Evolutionary conservation across 2,329 filamentous ascomycete species (phyloP), one percentile per base, ranked within the genome.

Genomic region (Monosporascus sp.): DNA sequence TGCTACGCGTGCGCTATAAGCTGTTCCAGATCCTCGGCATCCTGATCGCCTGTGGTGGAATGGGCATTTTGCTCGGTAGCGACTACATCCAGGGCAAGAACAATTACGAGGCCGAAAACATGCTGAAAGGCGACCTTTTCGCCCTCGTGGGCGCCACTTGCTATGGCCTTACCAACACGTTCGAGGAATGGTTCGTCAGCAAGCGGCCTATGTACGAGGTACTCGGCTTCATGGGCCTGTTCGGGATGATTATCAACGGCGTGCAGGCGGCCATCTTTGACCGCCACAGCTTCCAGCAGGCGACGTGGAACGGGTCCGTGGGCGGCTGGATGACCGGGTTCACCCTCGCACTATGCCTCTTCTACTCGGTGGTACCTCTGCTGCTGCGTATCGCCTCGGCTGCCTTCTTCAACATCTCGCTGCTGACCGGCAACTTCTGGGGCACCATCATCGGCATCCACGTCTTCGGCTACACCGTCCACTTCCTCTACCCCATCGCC

Each of bases 361-460:
- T 99, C 74, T 99, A 99, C 77, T 85, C 86, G 7, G 77, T 94
- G 3, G 91, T 89, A 0, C 94, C 94, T 0, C 74, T 97, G 51
- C 80, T 99, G 58, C 86, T 97, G 72, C 89, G 94, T 60, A 88
- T 97, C 75, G 88, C 88, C 28, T 89, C 84, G 17, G 94, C 94
- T 3, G 93, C 92, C 20, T 97, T 99, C 74, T 95, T 97, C 78
- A 96, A 99, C 72, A 96, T 97, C 65, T 93, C 88, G 7, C 77
- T 99, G 60, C 78, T 99, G 55, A 97, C 94, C 2, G 90, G 86
- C 63, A 97, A 96, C 74, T 97, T 97, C 75, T 99, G 94, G 94
- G 92, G 91, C 60, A 88, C 96, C 57, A 88, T 95, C 61, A 93
- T 99, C 63, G 94, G 94, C 49, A 84, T 95, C 61, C 81, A 86